These are phyloP conservation scores for Neurospora sublineolata DNA, from an alignment of 495 filamentous ascomycete genomes.

Conservation along the genomic window DNA sequence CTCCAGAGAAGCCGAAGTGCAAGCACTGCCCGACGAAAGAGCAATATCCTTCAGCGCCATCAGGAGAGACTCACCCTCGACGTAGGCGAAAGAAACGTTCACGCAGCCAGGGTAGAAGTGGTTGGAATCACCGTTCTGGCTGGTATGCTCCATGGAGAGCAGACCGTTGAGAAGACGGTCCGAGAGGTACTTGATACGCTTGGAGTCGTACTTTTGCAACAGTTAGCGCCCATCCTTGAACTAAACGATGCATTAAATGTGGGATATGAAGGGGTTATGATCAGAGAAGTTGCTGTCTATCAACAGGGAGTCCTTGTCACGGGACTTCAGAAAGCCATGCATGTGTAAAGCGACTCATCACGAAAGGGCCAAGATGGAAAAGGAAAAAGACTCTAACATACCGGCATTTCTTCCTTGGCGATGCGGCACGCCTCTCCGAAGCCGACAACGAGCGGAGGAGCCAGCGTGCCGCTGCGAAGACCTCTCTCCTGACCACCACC, in stretches of 20 bases:
- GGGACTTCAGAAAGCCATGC: slow-evolving; percentile 52
- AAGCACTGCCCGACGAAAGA: slow-evolving; percentile 90
- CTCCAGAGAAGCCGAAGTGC: slow-evolving; percentile 92
- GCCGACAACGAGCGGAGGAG: slow-evolving; percentile 78
- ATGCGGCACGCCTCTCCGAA: slow-evolving; percentile 94
- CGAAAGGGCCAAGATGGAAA: slow-evolving; percentile 9
- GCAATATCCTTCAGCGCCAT: slow-evolving; percentile 99
- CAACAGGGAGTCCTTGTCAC: slow-evolving; percentile 39
- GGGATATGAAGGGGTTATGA: slow-evolving; percentile 1
- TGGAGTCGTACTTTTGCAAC: slow-evolving; percentile 67
- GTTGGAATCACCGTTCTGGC: slow-evolving; percentile 74
- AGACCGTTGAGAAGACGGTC: slow-evolving; percentile 72
- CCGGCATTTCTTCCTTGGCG: slow-evolving; percentile 74
- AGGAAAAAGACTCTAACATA: slow-evolving; percentile 37
- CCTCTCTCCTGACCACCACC: slow-evolving; percentile 95
- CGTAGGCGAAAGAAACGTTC: slow-evolving; percentile 95
- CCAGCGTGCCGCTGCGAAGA: slow-evolving; percentile 83
- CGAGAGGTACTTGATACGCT: slow-evolving; percentile 69
- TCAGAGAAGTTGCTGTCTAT: slow-evolving; percentile 42
- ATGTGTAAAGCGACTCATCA: slow-evolving; percentile 64
- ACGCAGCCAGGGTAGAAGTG: slow-evolving; percentile 93
- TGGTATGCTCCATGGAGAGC: slow-evolving; percentile 80
- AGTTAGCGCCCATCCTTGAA: slow-evolving; percentile 10
- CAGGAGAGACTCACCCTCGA: slow-evolving; percentile 92
- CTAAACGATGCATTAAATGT: neutral